Base-by-base conservation (phyloP, 257 asterid species). In the Echium plantagineum region DNA sequence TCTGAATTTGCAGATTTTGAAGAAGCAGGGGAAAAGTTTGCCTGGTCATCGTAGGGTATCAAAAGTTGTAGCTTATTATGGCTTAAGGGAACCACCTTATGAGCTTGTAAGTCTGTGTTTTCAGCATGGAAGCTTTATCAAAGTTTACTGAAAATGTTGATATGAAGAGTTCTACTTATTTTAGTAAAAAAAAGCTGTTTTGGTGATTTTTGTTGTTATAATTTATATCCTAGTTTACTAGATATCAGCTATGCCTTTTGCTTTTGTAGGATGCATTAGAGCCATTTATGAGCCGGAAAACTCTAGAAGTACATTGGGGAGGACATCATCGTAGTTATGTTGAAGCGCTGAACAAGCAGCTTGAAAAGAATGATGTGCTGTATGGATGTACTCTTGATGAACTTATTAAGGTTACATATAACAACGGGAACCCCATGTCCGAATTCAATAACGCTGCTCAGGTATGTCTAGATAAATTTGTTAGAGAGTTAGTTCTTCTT, bases 261-360 rank as follows among this genome's bases (percentile, higher is more conserved):
- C 52, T 31, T 57, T 63, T 66, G 17, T 80, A 86, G 95, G 89
- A 89, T 79, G 89, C 91, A 51, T 77, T 91, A 61, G 98, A 91
- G 63, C 98, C 98, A 58, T 80, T 85, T 68, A 82, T 91, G 90
- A 91, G 95, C 66, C 73, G 58, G 73, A 83, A 62, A 69, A 80
- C 91, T 48, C 83, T 91, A 20, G 96, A 91, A 75, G 74, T 77
- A 61, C 96, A 87, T 63, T 91, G 98, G 98, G 95, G 96, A 22
- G 86, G 73, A 66, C 96, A 90, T 71, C 95, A 90, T 71, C 86
- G 88, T 53, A 71, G 76, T 73, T 82, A 87, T 21, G 86, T 87
- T 60, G 94, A 90, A 73, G 79, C 90, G 63, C 83, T 90, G 58
- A 91, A 87, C 78, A 85, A 80, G 70, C 98, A 91, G 61, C 86